Base-by-base conservation (phyloP, 805 yeast species). In the Cyberlindnera bimundalis region DNA sequence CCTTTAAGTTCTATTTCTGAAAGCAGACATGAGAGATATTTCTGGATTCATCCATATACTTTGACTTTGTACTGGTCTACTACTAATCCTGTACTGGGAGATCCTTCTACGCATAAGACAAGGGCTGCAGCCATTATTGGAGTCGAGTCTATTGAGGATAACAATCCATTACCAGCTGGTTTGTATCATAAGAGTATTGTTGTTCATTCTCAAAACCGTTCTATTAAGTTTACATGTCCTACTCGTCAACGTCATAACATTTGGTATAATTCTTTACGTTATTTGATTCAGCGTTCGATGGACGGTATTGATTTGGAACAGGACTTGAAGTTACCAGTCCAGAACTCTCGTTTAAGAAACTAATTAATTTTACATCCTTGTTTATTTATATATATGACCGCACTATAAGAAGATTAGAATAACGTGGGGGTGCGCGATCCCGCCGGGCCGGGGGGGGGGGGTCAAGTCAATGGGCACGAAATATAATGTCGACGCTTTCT, bases 11-110 rank as follows among this genome's bases (percentile, higher is more conserved):
- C 71, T 7, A 72, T 87, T 16, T 76, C 91, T 0, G 93, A 88
- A 37, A 75, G 76, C 30, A 76, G 96, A 45, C 99, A 91, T 58
- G 93, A 84, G 57, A 74, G 97, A 50, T 91, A 78, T 66, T 91
- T 91, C 73, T 93, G 98, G 98, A 78, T 93, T 33, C 96, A 91
- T 63, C 98, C 99, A 3, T 90, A 90, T 62, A 83, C 93, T 8
- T 66, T 88, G 68, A 87, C 96, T 0, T 68, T 91, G 34, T 89
- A 87, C 62, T 91, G 99, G 99, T 81, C 91, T 3, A 72, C 76
- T 5, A 71, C 79, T 11, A 86, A 85, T 55, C 97, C 97, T 1
- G 83, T 82, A 0, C 59, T 84, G 35, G 74, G 78, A 4, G 81
- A 84, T 50, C 84, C 88, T 9, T 66, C 81, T 1, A 73, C 73